These are phyloP conservation scores for Echria macrotheca DNA, from an alignment of 495 filamentous ascomycete genomes.

Conservation along the genomic window DNA sequence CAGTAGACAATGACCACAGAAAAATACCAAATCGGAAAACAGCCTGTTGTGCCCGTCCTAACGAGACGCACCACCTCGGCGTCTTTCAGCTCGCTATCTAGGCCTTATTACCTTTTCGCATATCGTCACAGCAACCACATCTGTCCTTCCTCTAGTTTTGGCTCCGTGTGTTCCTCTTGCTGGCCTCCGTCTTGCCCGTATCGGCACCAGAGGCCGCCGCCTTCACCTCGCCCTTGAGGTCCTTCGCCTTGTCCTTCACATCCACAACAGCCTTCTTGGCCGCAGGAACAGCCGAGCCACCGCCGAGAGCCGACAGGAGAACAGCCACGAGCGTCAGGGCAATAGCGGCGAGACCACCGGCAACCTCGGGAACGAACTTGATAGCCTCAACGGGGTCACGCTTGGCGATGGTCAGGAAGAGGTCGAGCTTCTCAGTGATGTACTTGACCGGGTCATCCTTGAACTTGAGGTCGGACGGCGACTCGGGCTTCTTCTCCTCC, in stretches of 20 bases:
- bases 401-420: slow-evolving; percentile 80
- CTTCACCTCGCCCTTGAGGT: slow-evolving; percentile 76
- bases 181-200: slow-evolving; percentile 56
- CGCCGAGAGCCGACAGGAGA: slow-evolving; percentile 49
- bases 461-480: slow-evolving; percentile 77
- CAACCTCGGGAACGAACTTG: slow-evolving; percentile 87
- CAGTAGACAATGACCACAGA: slow-evolving; percentile 7
- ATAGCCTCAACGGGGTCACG: slow-evolving; percentile 83
- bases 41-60: neutral
- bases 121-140: slow-evolving; percentile 4
- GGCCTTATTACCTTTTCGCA: slow-evolving; percentile 7
- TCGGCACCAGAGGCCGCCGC: slow-evolving; percentile 62
- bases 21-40: slow-evolving; percentile 9
- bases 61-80: slow-evolving; percentile 10
- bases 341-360: slow-evolving; percentile 68
- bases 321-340: slow-evolving; percentile 63
- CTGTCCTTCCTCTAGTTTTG: slow-evolving; percentile 25
- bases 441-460: slow-evolving; percentile 85
- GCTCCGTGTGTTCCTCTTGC: slow-evolving; percentile 49
- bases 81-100: slow-evolving; percentile 12
- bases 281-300: slow-evolving; percentile 36
- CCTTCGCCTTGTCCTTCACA: slow-evolving; percentile 65
- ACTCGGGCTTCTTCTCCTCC: slow-evolving; percentile 54
- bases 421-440: slow-evolving; percentile 85
- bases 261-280: slow-evolving; percentile 58